A percentile compares a stretch with the other conserved stretches of the same genome.
Evolutionary conservation across 108 stramenopile genomes (phyloP).

Genomic region (Cyclotella choctawhatcheeana): DNA sequence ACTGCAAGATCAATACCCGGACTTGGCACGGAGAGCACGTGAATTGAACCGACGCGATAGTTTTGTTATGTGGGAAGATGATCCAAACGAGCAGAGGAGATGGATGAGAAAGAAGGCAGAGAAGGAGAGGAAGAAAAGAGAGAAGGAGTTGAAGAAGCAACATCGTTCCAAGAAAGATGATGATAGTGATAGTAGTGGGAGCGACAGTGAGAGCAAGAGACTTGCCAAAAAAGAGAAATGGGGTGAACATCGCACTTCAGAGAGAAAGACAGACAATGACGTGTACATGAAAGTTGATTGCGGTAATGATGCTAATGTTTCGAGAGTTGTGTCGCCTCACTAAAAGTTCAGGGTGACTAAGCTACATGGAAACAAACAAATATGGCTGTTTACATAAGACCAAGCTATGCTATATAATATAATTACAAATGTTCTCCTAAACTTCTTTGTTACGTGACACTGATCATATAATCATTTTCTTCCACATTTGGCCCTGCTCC

Average conservation of each 20-base stretch:
- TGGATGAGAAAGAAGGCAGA: conserved; percentile 50
- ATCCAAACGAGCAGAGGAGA: conserved; percentile 47
- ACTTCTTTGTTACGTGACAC: too few species aligned
- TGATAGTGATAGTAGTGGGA: neutral
- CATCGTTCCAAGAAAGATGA: conserved; percentile 9
- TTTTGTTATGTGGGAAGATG: conserved; percentile 91
- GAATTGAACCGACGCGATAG: conserved; percentile 81
- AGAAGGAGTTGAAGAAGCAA: conserved; percentile 30
- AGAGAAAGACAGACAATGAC: conserved; percentile 20
- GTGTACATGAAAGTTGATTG: neutral
- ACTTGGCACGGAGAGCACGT: conserved; percentile 79
- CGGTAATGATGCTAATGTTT: neutral
- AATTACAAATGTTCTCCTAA: too few species aligned
- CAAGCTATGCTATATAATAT: too few species aligned
- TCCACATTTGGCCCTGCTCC: too few species aligned
- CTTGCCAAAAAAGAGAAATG: conserved; percentile 46
- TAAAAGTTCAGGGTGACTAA: too few species aligned
- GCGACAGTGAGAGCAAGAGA: conserved; percentile 31
- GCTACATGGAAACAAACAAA: too few species aligned
- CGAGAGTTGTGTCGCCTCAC: conserved; percentile 3
- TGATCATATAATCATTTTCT: too few species aligned
- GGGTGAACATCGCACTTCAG: conserved; percentile 48
- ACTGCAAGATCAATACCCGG: conserved; percentile 69
- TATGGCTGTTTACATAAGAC: too few species aligned
- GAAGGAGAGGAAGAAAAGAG: conserved; percentile 48